These are phyloP conservation scores for Saccharomycopsis sp. DNA, from an alignment of 805 yeast genomes.

Conservation along the genomic window DNA sequence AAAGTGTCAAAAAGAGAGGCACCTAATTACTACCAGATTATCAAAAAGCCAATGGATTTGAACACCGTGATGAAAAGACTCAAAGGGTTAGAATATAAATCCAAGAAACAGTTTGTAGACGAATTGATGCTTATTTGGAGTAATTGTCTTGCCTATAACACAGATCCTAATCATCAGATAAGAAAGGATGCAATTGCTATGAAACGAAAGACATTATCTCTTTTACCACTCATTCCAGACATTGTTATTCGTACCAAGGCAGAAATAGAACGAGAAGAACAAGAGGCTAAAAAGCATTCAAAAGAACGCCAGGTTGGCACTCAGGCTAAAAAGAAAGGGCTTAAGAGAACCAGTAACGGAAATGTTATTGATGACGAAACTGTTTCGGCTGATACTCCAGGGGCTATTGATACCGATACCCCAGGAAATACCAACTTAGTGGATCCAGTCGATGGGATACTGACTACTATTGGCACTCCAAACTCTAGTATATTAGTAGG, in stretches of 20 bases:
- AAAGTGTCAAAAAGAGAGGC: slow-evolving; percentile 98
- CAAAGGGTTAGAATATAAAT: slow-evolving; percentile 71
- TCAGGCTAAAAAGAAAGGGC: slow-evolving; percentile 36
- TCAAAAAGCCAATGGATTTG: slow-evolving; percentile 93
- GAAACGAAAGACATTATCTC: slow-evolving; percentile 78
- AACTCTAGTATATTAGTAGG: not conserved
- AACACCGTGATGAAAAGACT: slow-evolving; percentile 90
- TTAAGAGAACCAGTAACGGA: slow-evolving; percentile 33
- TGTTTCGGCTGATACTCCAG: slow-evolving; percentile 10
- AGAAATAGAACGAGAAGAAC: slow-evolving; percentile 65
- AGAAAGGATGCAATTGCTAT: slow-evolving; percentile 92
- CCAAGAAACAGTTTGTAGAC: slow-evolving; percentile 87
- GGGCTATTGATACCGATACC: slow-evolving; percentile 25
- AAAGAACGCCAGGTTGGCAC: slow-evolving; percentile 25
- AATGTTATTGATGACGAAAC: slow-evolving; percentile 21
- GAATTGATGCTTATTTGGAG: slow-evolving; percentile 94
- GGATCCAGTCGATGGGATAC: slow-evolving; percentile 28
- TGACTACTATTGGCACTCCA: not conserved
- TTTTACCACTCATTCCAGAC: slow-evolving; percentile 85
- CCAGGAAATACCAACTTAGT: slow-evolving; percentile 25
- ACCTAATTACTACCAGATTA: slow-evolving; percentile 87
- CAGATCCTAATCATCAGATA: slow-evolving; percentile 89
- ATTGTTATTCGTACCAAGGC: slow-evolving; percentile 67
- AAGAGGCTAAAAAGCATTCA: slow-evolving; percentile 28
- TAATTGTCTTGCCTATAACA: slow-evolving; percentile 86